Base-by-base conservation (phyloP, 768 basidiomycete genomes). In the Hypholoma fasciculare region DNA sequence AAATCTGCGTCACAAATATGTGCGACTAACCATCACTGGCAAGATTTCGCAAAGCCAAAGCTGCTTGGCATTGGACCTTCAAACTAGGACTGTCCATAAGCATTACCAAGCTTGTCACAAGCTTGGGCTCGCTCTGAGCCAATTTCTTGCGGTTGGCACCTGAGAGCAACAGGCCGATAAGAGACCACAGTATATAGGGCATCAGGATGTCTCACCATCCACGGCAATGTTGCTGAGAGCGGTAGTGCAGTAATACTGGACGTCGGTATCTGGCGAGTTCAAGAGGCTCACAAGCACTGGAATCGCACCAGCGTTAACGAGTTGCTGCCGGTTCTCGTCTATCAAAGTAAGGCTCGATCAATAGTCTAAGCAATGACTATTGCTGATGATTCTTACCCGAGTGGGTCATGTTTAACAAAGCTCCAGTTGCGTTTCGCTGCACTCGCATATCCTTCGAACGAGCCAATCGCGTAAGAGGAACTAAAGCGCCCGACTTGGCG, bases 391-490 rank as follows among this genome's bases (percentile, higher is more conserved):
- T n/a, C 82, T 63, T 64, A 94, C 96, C 96, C 23, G 95, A 97
- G 77, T 99, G 97, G 37, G 97, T 99, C 97, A 98, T 98, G 72
- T 99, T 99, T 37, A 99, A 81, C 57, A 99, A 78, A 40, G 97
- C 97, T 7, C 97, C 97, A 1, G 97, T 99, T 11, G 97, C 97
- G 69, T 99, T 99, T 60, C 97, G 84, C 73, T 99, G 97, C 3
- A 99, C 97, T 11, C 97, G 86, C 96, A 99, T 98, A 72, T 99
- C 97, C 76, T 98, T 98, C 20, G 94, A 97, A 61, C 94, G 88
- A 34, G 97, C 97, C 43, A 99, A 82, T 50, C 97, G 85, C 44
- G 97, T 98, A 38, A 99, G 85, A 20, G 97, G 97, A 19, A 97
- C 94, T 54, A 99, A 81, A n/a, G 97, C 97, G 47, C 97, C 97